Conservation (phyloP, 75 land plant species). For the Pinus tabuliformis region DNA sequence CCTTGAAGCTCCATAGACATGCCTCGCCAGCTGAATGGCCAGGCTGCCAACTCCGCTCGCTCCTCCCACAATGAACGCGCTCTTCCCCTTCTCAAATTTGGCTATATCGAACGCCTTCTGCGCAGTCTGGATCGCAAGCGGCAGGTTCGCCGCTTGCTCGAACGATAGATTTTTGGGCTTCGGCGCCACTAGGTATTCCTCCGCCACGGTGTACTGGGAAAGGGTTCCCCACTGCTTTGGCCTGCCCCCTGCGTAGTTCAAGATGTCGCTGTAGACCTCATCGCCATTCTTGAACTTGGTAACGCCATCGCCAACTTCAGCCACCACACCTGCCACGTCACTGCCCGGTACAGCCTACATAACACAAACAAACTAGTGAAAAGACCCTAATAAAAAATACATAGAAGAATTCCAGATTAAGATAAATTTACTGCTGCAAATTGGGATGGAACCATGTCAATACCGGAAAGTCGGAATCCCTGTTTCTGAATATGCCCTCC, state of each 20-base stretch:
- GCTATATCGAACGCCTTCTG: conserved; percentile 28
- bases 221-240: conserved; percentile 32
- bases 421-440: no score
- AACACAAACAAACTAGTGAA: neutral
- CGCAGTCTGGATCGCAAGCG: conserved; percentile 34
- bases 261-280: conserved; percentile 15
- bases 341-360: conserved; percentile 42
- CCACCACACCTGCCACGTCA: conserved; percentile 43
- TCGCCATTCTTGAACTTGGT: conserved; percentile 39
- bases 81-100: conserved; percentile 32
- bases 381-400: neutral
- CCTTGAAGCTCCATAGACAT: conserved; percentile 41
- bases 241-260: neutral
- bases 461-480: no score
- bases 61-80: conserved; percentile 35
- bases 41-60: conserved; percentile 48
- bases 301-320: conserved; percentile 30
- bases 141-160: conserved; percentile 46
- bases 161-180: conserved; percentile 36
- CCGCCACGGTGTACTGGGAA: conserved; percentile 36
- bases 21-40: conserved; percentile 48
- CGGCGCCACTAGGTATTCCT: conserved; percentile 32
- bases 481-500: no score
- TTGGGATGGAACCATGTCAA: no score
- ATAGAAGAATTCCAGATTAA: neutral